phyloP scores from a whole-genome alignment of 169 alveolate species.

The Plasmodium chabaudi region DNA sequence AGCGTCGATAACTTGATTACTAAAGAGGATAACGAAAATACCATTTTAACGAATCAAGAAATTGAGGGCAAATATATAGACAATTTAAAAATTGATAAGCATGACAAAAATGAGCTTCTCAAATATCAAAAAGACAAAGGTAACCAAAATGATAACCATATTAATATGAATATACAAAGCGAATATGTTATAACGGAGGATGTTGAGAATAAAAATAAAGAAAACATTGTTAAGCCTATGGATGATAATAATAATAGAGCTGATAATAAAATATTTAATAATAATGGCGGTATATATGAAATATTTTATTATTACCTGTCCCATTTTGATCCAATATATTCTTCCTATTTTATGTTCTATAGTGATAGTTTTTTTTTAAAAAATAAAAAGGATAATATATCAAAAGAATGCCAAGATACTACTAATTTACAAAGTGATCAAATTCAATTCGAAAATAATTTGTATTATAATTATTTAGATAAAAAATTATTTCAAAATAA shows the following conservation, averaged over 20 bases:
- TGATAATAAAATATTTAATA: constrained; percentile 22
- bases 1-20: not conserved
- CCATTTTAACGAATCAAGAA: not conserved
- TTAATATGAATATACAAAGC: not conserved
- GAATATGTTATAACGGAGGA: not conserved
- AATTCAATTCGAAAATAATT: not conserved
- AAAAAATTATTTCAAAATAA: constrained; percentile 1
- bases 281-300: constrained; percentile 38
- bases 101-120: not conserved
- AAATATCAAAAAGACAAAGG: not conserved
- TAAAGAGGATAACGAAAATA: not conserved
- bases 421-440: not conserved
- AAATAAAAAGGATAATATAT: not conserved
- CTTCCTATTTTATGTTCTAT: constrained; percentile 36
- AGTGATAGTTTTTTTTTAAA: constrained; percentile 32
- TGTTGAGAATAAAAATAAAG: constrained; percentile 8
- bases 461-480: not conserved
- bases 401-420: not conserved
- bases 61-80: not conserved
- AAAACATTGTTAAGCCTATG: constrained; percentile 26
- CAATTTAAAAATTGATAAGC: not conserved
- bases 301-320: constrained; percentile 65
- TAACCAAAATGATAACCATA: not conserved
- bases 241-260: constrained; percentile 22
- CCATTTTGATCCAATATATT: constrained; percentile 61